These are phyloP conservation scores for Rubia yunnanensis DNA, from an alignment of 257 asterid species.

Conservation along the genomic window DNA sequence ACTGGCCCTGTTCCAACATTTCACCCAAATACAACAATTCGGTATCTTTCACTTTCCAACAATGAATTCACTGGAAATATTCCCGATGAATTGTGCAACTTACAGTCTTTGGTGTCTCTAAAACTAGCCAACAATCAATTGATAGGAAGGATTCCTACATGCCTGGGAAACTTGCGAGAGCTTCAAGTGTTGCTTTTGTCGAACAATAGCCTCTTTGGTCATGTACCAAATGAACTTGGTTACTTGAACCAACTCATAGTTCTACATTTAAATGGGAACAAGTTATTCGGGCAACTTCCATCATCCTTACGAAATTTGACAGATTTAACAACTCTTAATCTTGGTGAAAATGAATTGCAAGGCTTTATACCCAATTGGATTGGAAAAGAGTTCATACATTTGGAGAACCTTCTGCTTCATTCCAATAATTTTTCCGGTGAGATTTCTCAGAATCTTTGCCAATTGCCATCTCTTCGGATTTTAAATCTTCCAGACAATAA, in stretches of 20 bases:
- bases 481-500: constrained; percentile 21
- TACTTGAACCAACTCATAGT: constrained; percentile 4
- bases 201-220: constrained; percentile 12
- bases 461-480: constrained; percentile 11
- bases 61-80: not conserved
- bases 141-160: not conserved
- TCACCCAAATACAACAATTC: not conserved
- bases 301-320: not conserved
- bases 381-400: constrained; percentile 4
- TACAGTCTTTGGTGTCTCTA: not conserved
- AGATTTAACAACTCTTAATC: not conserved
- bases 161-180: constrained; percentile 1
- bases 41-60: not conserved
- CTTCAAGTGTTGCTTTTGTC: constrained; percentile 6
- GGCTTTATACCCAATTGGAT: constrained; percentile 22
- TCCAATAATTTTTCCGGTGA: constrained; percentile 16
- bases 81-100: not conserved
- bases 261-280: constrained; percentile 19
- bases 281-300: not conserved
- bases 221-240: constrained; percentile 21
- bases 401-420: constrained; percentile 15
- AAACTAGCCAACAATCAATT: constrained; percentile 1
- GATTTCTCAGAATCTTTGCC: constrained; percentile 19
- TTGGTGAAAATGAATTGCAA: not conserved
- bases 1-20: not conserved